Conservation (phyloP, 1,284 basidiomycete species). For the Phlebopus sp. region DNA sequence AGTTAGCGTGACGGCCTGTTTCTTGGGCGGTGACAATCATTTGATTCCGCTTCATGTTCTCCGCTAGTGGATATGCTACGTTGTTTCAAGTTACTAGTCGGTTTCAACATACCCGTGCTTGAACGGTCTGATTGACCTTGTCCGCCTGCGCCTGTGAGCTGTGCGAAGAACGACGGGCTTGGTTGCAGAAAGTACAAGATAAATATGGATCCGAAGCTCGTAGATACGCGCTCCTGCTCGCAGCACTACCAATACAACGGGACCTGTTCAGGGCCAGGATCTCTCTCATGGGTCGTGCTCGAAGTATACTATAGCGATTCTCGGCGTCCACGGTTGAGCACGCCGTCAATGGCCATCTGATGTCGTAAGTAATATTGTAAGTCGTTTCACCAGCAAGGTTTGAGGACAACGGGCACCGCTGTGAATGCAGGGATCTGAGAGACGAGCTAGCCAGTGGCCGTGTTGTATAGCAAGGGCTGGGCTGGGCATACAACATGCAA, state of each 20-base stretch:
- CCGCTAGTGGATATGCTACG: slow-evolving; percentile 11
- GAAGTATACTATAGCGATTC: neutral
- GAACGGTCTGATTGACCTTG: too few species aligned
- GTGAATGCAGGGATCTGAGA: slow-evolving; percentile 1
- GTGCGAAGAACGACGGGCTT: too few species aligned
- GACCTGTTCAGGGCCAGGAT: neutral
- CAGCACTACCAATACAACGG: too few species aligned
- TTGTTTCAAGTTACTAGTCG: slow-evolving; percentile 16
- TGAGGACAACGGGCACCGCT: slow-evolving; percentile 32
- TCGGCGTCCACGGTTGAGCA: neutral
- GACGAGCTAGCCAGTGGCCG: slow-evolving; percentile 19
- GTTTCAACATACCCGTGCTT: neutral
- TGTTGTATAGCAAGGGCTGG: slow-evolving; percentile 22
- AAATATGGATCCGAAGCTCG: too few species aligned
- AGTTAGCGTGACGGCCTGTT: slow-evolving; percentile 7
- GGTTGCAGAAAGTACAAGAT: too few species aligned
- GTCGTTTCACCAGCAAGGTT: slow-evolving; percentile 22
- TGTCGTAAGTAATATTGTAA: slow-evolving; percentile 4
- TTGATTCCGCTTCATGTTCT: neutral
- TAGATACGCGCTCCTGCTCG: too few species aligned
- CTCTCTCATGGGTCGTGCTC: slow-evolving; percentile 1
- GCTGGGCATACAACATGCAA: slow-evolving; percentile 15
- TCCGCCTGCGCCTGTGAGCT: too few species aligned
- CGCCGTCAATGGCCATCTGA: slow-evolving; percentile 6
- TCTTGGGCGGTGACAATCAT: slow-evolving; percentile 11